Evolutionary conservation across 2,329 filamentous ascomycete species (phyloP).

Genomic region (Aspergillus quadrilineatus): DNA sequence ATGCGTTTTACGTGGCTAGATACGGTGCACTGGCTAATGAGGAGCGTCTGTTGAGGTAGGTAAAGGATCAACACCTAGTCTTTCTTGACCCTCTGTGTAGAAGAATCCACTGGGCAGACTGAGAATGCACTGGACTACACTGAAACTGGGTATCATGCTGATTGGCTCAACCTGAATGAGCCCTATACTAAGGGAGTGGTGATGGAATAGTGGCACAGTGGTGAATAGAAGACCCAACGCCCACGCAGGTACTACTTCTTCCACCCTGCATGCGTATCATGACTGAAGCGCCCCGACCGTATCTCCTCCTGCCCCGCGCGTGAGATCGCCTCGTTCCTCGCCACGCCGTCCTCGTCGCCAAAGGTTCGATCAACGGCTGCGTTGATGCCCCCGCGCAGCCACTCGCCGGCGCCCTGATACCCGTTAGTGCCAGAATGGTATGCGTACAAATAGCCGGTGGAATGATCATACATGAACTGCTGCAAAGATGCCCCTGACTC

Average conservation of each 20-base stretch:
- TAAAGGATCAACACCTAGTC: too few relatives aligned
- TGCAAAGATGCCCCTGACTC: constrained; percentile 30
- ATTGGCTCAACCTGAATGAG: too few relatives aligned
- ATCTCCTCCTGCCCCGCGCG: constrained; percentile 39
- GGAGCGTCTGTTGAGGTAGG: too few relatives aligned
- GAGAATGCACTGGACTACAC: too few relatives aligned
- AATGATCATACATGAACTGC: constrained; percentile 35
- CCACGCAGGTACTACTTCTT: not conserved
- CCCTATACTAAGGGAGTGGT: too few relatives aligned
- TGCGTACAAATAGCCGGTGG: not conserved
- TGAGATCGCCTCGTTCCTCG: constrained; percentile 40
- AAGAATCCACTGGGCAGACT: too few relatives aligned
- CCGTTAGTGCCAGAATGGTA: not conserved
- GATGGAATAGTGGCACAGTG: too few relatives aligned
- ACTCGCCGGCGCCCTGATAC: constrained; percentile 42
- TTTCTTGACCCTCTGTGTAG: too few relatives aligned
- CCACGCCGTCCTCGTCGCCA: constrained; percentile 35
- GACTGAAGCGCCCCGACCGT: constrained; percentile 28
- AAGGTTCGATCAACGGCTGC: constrained; percentile 41
- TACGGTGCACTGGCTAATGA: too few relatives aligned
- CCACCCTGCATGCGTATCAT: constrained; percentile 39
- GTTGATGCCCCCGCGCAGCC: constrained; percentile 39
- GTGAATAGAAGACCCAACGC: too few relatives aligned
- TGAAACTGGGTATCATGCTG: too few relatives aligned
- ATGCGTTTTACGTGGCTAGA: too few relatives aligned